Conservation (phyloP, 768 basidiomycete genomes). For the Kwoniella shandongensis region DNA sequence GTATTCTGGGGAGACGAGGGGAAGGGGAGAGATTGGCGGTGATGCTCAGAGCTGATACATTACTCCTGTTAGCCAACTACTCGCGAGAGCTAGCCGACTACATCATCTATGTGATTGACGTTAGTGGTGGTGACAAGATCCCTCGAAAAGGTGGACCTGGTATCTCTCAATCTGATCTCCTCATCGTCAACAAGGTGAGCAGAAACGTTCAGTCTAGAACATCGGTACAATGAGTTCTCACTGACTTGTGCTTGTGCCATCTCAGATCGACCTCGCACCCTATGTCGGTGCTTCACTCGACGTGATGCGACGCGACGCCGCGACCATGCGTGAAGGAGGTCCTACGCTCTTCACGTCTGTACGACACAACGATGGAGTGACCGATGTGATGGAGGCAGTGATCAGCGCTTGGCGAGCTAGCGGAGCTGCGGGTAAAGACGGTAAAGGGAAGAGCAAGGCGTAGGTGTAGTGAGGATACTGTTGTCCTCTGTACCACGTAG, state of each 20-base stretch:
- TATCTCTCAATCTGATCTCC: slow-evolving; percentile 84
- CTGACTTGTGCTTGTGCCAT: not conserved
- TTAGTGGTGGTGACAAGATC: slow-evolving; percentile 89
- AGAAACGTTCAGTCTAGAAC: no score
- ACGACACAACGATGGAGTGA: slow-evolving; percentile 72
- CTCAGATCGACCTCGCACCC: slow-evolving; percentile 85
- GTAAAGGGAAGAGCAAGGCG: slow-evolving; percentile 36
- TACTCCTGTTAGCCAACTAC: slow-evolving; percentile 68
- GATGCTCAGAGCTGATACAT: no score
- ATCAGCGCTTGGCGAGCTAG: slow-evolving; percentile 79
- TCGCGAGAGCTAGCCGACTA: slow-evolving; percentile 95
- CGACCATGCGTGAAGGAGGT: slow-evolving; percentile 88
- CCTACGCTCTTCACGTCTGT: slow-evolving; percentile 90
- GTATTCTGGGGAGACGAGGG: no score
- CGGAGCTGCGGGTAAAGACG: slow-evolving; percentile 50
- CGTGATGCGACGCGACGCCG: slow-evolving; percentile 92
- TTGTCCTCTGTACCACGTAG: not conserved
- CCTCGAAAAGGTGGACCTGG: slow-evolving; percentile 97
- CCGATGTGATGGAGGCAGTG: slow-evolving; percentile 76
- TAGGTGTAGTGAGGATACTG: no score
- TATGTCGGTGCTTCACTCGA: slow-evolving; percentile 89
- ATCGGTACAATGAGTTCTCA: no score
- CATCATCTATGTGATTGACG: slow-evolving; percentile 66
- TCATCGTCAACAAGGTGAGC: slow-evolving; percentile 89
- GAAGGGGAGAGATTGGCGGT: no score